These are phyloP conservation scores for Inga laurina DNA, from an alignment of 306 rosid genomes.

Conservation along the genomic window DNA sequence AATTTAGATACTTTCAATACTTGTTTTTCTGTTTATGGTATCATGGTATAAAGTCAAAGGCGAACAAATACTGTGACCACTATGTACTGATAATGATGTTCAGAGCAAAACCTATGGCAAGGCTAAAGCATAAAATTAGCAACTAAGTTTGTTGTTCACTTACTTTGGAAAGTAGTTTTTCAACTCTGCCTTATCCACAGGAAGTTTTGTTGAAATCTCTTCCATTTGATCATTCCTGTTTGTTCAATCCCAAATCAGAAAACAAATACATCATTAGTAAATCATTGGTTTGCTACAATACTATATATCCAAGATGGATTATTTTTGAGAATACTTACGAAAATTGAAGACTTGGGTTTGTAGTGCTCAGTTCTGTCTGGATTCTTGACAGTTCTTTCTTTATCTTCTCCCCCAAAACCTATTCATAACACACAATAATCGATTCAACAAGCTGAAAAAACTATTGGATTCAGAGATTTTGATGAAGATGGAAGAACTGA, in stretches of 20 bases:
- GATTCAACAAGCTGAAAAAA: background rate
- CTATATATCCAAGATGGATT: background rate
- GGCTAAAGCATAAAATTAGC: background rate
- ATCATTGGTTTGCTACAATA: background rate
- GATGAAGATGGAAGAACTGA: background rate
- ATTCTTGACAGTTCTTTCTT: slow-evolving; percentile 71
- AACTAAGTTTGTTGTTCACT: slow-evolving; percentile 21
- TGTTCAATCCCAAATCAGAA: slow-evolving; percentile 3
- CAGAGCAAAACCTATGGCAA: background rate
- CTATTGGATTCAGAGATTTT: background rate
- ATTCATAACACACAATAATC: background rate
- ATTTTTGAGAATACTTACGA: slow-evolving; percentile 44
- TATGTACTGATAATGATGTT: background rate
- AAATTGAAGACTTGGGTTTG: slow-evolving; percentile 60
- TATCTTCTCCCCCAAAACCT: slow-evolving; percentile 67
- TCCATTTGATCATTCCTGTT: slow-evolving; percentile 53
- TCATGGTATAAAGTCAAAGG: too few relatives aligned
- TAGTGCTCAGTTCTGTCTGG: slow-evolving; percentile 61
- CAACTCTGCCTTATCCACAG: slow-evolving; percentile 52
- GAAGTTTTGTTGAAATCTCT: slow-evolving; percentile 51
- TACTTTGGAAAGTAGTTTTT: slow-evolving; percentile 54
- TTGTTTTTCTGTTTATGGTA: too few relatives aligned
- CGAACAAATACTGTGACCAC: background rate
- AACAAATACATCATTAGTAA: background rate
- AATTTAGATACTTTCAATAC: too few relatives aligned